Conservation (phyloP, 768 basidiomycete species). For the Mrakia blollopis region DNA sequence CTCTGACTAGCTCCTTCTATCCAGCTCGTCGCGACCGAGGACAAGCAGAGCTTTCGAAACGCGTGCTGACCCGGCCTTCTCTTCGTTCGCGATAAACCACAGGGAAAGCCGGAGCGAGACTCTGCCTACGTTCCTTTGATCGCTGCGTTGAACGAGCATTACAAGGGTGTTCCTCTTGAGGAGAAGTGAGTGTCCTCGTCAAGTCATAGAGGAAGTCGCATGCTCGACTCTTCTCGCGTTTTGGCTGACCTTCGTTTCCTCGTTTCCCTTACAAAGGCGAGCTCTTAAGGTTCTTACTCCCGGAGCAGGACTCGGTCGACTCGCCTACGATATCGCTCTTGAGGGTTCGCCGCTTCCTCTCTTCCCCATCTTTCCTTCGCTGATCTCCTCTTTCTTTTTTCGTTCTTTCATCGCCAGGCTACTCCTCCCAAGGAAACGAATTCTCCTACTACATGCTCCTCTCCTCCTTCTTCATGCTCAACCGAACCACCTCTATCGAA, state of each 20-base stretch:
- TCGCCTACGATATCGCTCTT: conserved; percentile 81
- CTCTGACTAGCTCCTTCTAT: background rate
- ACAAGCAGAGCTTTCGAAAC: background rate
- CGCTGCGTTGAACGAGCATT: conserved; percentile 63
- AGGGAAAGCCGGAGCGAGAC: conserved; percentile 75
- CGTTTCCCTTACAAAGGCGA: conserved; percentile 43
- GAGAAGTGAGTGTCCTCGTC: conserved; percentile 54
- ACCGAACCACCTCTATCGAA: conserved; percentile 46
- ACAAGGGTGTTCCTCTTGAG: conserved; percentile 53
- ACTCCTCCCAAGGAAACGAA: conserved; percentile 87
- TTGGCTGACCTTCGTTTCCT: background rate
- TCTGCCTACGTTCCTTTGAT: conserved; percentile 75
- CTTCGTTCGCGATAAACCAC: background rate
- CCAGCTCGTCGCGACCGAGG: background rate
- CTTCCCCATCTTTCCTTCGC: no score
- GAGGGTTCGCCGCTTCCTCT: conserved; percentile 45
- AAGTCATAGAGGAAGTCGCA: background rate
- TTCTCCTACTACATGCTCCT: conserved; percentile 50
- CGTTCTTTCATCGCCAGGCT: conserved; percentile 45
- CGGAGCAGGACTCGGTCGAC: conserved; percentile 78
- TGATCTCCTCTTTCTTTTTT: no score
- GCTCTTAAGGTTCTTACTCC: conserved; percentile 75
- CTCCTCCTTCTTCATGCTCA: conserved; percentile 79
- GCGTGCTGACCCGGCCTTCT: background rate
- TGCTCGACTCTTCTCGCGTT: no score